These are phyloP conservation scores for Spathaspora hagerdaliae DNA, from an alignment of 805 yeast genomes.

Conservation along the genomic window DNA sequence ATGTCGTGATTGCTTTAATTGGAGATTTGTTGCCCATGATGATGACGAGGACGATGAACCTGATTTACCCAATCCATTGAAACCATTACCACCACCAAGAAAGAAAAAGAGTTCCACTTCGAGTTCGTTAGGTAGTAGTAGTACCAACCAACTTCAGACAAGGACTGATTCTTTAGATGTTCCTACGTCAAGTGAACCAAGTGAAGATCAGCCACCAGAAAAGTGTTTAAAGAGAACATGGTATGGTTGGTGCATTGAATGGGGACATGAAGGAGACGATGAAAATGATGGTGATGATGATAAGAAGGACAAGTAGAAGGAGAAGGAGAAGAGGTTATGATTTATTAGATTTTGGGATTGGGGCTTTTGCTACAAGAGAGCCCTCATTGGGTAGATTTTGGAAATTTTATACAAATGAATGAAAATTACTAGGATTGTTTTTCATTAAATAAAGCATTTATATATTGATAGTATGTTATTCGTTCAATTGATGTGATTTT, in stretches of 20 bases:
- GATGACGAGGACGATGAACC: constrained; percentile 37
- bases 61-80: constrained; percentile 32
- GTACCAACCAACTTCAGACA: constrained; percentile 5
- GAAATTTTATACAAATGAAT: no score
- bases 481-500: no score
- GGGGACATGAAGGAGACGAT: constrained; percentile 32
- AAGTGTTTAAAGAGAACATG: constrained; percentile 56
- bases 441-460: no score
- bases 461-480: no score
- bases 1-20: constrained; percentile 85
- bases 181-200: constrained; percentile 9
- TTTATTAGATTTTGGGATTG: no score
- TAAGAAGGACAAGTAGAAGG: no score
- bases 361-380: no score
- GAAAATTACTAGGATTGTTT: no score
- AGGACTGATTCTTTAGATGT: not conserved
- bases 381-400: no score
- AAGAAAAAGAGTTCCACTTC: constrained; percentile 1
- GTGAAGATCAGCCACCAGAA: constrained; percentile 25
- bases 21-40: constrained; percentile 67
- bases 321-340: no score
- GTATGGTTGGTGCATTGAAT: constrained; percentile 63
- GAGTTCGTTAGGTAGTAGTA: not conserved
- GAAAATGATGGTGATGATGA: constrained; percentile 1
- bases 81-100: constrained; percentile 15